Evolutionary conservation across 441 rosid species (phyloP).

Genomic region (Pelargonium cotyledonis): DNA sequence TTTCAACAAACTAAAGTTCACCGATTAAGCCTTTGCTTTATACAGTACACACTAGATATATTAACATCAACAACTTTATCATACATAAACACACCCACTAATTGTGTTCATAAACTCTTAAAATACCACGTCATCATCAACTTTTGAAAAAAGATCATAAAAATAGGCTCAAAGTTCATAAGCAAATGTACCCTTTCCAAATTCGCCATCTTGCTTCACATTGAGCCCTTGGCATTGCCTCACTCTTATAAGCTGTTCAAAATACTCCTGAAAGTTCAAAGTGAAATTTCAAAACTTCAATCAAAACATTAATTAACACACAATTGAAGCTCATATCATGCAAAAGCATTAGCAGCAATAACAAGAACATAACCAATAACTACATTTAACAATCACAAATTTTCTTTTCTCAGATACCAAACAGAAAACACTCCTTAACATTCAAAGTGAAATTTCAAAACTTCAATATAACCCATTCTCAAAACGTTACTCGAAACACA

Average conservation of each 20-base stretch:
- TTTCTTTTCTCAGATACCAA: too few species aligned
- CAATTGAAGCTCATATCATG: too few species aligned
- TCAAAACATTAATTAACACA: too few species aligned
- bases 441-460: background rate
- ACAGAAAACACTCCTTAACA: background rate
- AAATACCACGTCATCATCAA: background rate
- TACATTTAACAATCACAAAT: too few species aligned
- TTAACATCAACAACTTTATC: too few species aligned
- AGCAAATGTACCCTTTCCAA: slow-evolving; percentile 53
- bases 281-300: too few species aligned
- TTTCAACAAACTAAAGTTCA: too few species aligned
- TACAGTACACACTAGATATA: too few species aligned
- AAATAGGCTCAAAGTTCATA: background rate
- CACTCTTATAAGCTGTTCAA: slow-evolving; percentile 40
- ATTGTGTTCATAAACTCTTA: background rate
- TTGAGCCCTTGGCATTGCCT: slow-evolving; percentile 45
- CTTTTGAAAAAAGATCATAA: background rate
- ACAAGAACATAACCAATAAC: too few species aligned
- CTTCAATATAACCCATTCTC: background rate
- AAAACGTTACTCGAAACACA: background rate
- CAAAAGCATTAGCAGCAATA: too few species aligned
- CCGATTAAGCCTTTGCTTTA: too few species aligned
- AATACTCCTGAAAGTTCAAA: slow-evolving; percentile 51
- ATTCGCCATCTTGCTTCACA: slow-evolving; percentile 38
- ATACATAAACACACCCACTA: too few species aligned